Base-by-base conservation (phyloP, 2,329 filamentous ascomycete genomes). In the Lithohypha guttulata region DNA sequence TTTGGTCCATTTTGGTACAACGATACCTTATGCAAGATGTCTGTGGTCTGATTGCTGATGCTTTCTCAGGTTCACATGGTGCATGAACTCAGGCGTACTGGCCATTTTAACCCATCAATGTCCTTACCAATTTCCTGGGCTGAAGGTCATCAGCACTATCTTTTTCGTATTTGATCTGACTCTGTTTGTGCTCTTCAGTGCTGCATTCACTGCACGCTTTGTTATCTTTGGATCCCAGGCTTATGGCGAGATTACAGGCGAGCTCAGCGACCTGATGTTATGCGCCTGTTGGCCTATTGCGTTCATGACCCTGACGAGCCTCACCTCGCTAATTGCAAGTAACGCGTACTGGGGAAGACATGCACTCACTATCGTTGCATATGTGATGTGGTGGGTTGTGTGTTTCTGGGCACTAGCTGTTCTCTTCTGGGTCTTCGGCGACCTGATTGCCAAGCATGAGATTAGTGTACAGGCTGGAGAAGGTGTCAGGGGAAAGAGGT, bases 311-410 rank as follows among this genome's bases (percentile, higher is more conserved):
- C 31, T 50, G 9, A 40, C 41, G 8, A 55, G 54, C 5, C 51
- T 53, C 3, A 57, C 61, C 32, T 51, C 55, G 20, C 46, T 61
- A 10, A 53, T 59, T 42, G 53, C 80, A 76, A 26, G 70, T 89
- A 50, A 75, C 46, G 25, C 48, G 52, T 2, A 51, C 22, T 53
- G 56, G 37, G 58, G 54, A 44, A 49, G 51, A 13, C 34, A 39
- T 9, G 46, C 49, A 8, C 53, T 51, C 47, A 54, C 55, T 3
- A 26, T 60, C 6, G 47, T 52, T 15, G 51, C 55, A 4, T 61
- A 57, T 42, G 47, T 63, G 11, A 53, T 66, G 18, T 66, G 63
- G 62, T 66, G 62, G 61, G 53, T 61, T 10, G 53, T 55, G 15
- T 53, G 55, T 2, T 50, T 38, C 2, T 50, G 45, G 45, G 39